Percentiles rank a stretch among this genome's conserved stretches.
These are phyloP conservation scores for Carex parvula DNA, from an alignment of 176 grass and related monocot genomes.

Conservation along the genomic window DNA sequence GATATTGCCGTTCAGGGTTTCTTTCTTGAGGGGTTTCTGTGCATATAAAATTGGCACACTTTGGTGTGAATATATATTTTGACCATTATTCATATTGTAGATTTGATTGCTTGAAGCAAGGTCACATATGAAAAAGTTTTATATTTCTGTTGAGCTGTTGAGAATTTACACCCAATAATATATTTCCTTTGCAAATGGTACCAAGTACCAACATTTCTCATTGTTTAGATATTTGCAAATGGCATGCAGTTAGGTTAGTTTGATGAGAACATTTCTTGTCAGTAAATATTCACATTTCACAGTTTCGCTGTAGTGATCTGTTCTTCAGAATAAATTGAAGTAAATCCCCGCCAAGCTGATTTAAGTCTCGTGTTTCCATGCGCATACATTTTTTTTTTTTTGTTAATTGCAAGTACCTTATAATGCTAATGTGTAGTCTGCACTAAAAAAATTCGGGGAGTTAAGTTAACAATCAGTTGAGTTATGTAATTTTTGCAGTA, in stretches of 20 bases:
- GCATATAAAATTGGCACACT: background rate
- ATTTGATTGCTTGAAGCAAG: conserved; percentile 1
- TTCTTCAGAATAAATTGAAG: background rate
- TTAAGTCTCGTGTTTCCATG: background rate
- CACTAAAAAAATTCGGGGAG: background rate
- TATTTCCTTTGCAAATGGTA: background rate
- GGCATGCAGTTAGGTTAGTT: background rate
- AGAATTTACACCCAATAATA: background rate
- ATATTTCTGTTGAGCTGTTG: background rate
- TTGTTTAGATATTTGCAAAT: background rate
- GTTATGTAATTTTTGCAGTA: background rate
- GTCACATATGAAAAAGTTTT: background rate
- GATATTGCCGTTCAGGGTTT: background rate
- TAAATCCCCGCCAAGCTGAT: background rate
- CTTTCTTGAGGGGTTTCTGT: background rate
- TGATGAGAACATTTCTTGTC: background rate
- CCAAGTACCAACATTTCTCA: background rate
- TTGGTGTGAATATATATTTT: no score
- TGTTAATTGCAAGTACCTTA: background rate
- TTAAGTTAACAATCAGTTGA: background rate
- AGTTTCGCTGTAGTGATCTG: background rate
- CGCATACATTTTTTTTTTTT: no score
- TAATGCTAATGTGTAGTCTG: background rate
- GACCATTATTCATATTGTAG: background rate
- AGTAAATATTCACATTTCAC: background rate